Base-by-base conservation (phyloP, 495 filamentous ascomycete species). In the Penicillium bialowiezense region DNA sequence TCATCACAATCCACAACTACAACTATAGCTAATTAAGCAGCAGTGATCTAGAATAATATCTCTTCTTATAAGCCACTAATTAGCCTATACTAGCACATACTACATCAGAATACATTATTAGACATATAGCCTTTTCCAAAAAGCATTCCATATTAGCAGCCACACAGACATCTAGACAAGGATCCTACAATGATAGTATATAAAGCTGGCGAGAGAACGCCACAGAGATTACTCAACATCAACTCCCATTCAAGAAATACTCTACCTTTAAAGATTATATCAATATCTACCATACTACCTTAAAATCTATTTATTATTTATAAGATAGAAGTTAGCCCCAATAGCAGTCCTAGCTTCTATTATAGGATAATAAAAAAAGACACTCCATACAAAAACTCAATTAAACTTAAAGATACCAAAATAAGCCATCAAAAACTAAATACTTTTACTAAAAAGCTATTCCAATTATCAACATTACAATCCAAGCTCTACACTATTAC, bases 361-460 rank as follows among this genome's bases (percentile, higher is more conserved):
- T 47, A 14, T 17, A 14, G 44, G 2, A 44, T 34, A 7, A 44
- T 18, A 12, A 34, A 21, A 34, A 44, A 44, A 32, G 29, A 29
- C 19, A 14, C 18, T 23, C 26, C 17, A 12, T 44, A 13, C 10
- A 44, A 44, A 23, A 44, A 44, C 28, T 44, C 23, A 10, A 28
- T 31, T 15, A 47, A 39, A 47, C 5, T 38, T 15, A 7, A 47
- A 20, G 23, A 47, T 10, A 47, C 17, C 15, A 26, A 47, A 21
- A 28, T 19, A 28, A 34, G 33, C 24, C 23, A 47, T 47, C 23
- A 47, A 24, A 47, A 47, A 23, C 8, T 47, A 7, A 47, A n/a
- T 15, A 31, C 15, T 29, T 21, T 38, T 9, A 12, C 33, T n/a
- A 39, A 23, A 31, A 24, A 37, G 14, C 44, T 15, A 13, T 47